Percentiles rank a stretch among this genome's conserved stretches.
Evolutionary conservation across 2,329 filamentous ascomycete species (phyloP).

Genomic region (Xenoacremonium recifei): DNA sequence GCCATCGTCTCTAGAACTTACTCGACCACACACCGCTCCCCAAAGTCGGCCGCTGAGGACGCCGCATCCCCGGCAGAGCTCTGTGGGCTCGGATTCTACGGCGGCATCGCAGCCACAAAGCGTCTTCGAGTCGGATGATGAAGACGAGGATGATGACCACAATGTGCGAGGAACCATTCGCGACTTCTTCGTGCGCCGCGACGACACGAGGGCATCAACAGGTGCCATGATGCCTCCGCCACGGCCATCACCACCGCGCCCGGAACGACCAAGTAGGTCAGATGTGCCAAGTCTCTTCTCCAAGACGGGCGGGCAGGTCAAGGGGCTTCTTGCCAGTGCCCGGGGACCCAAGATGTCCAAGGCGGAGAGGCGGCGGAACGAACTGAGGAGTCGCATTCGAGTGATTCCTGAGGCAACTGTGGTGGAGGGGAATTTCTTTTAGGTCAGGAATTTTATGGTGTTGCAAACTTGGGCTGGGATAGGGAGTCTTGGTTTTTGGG

Average conservation of each 20-base stretch:
- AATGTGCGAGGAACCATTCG: constrained; percentile 17
- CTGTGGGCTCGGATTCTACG: constrained; percentile 9
- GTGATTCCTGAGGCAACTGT: constrained; percentile 27
- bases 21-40: constrained; percentile 8
- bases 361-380: constrained; percentile 33
- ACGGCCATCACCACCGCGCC: constrained; percentile 4
- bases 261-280: constrained; percentile 3
- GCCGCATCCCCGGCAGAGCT: constrained; percentile 11
- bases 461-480: not conserved
- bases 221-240: constrained; percentile 11
- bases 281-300: constrained; percentile 12
- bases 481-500: not conserved
- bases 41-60: constrained; percentile 11
- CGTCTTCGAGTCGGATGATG: constrained; percentile 34
- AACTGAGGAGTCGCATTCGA: constrained; percentile 36
- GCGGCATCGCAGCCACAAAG: constrained; percentile 21
- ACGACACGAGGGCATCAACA: constrained; percentile 17
- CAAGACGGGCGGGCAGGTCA: constrained; percentile 24
- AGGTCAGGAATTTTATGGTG: not conserved
- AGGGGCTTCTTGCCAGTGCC: constrained; percentile 22
- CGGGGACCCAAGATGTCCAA: constrained; percentile 18
- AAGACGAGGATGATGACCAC: constrained; percentile 18
- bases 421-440: constrained; percentile 5
- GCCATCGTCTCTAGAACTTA: constrained; percentile 12
- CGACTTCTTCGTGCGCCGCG: constrained; percentile 22